Evolutionary conservation across 2,329 filamentous ascomycete species (phyloP).

Genomic region (Ceratocystis eucalypticola): DNA sequence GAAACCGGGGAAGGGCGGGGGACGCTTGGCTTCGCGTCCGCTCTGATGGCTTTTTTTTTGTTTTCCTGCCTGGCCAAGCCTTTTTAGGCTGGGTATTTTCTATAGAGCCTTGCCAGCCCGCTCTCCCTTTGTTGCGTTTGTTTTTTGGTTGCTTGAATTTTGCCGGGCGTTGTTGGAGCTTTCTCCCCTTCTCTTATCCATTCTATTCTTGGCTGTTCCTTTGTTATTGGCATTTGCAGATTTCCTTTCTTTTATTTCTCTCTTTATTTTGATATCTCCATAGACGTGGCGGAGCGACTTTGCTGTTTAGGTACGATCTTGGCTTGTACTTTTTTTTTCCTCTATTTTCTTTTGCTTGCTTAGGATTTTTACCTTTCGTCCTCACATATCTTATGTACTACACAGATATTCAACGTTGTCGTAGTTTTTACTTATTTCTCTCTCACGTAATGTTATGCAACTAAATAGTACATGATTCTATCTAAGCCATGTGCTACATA

Average conservation of each 20-base stretch:
- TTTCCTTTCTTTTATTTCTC: conserved; percentile 1
- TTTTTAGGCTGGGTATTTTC: too few species aligned
- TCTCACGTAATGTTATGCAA: too few species aligned
- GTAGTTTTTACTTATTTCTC: too few species aligned
- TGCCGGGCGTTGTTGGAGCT: too few species aligned
- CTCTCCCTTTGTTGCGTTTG: too few species aligned
- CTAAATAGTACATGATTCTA: too few species aligned
- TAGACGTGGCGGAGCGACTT: background rate
- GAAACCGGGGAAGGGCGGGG: conserved; percentile 16
- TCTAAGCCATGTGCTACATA: too few species aligned
- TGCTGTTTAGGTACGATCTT: background rate
- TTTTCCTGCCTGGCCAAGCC: background rate
- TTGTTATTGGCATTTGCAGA: background rate
- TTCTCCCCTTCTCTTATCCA: too few species aligned
- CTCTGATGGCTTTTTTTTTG: background rate
- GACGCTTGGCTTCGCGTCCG: background rate
- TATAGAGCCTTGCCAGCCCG: too few species aligned
- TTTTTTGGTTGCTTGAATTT: too few species aligned
- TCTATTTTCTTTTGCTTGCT: background rate
- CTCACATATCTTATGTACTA: background rate
- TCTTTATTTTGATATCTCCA: conserved; percentile 8
- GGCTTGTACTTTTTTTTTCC: background rate
- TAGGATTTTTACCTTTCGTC: too few species aligned
- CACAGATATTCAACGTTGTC: too few species aligned
- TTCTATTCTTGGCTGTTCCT: background rate